Base-by-base conservation (phyloP, 331 rosid genomes). In the Rhamnella rubrinervis region DNA sequence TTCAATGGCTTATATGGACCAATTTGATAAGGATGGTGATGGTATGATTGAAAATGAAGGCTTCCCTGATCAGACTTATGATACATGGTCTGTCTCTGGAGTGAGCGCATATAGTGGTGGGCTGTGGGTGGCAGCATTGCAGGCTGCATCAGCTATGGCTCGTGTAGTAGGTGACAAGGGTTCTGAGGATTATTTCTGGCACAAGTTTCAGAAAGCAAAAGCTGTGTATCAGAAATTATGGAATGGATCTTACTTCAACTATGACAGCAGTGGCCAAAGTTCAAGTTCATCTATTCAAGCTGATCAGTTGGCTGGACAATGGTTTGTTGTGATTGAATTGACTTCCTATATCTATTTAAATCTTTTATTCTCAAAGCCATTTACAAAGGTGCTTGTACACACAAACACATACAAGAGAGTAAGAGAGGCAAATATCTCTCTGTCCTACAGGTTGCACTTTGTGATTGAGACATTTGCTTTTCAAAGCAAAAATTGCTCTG, bases 61-160 rank as follows among this genome's bases (percentile, higher is more conserved):
- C 68, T 93, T 89, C 82, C 98, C 98, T 25, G 98, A 93, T 80
- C 98, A 93, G 80, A 90, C 97, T 66, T 93, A 93, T 59, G 98
- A 93, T 79, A 90, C 98, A 16, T 90, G 97, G 98, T 88, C 96
- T 6, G 98, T 88, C 67, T 67, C 88, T 58, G 98, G 98, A 75
- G 96, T 93, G 63, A 88, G 98, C 81, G 97, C 98, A 35, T 93
- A 93, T 51, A 78, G 97, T 73, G 98, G 98, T 37, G 98, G 98
- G 65, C 74, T 93, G 77, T 93, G 98, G 98, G 89, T 90, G 55
- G 95, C 98, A 59, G 98, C 98, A 47, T 88, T 93, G 76, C 91
- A 90, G 79, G 98, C 98, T 61, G 84, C 97, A 41, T 87, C 98
- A 18, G 97, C 97, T 56, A 46, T 93, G 85, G 97, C 98, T 25